Base-by-base conservation (phyloP, 129 eudicot genomes). In the Saussurea involucrata region DNA sequence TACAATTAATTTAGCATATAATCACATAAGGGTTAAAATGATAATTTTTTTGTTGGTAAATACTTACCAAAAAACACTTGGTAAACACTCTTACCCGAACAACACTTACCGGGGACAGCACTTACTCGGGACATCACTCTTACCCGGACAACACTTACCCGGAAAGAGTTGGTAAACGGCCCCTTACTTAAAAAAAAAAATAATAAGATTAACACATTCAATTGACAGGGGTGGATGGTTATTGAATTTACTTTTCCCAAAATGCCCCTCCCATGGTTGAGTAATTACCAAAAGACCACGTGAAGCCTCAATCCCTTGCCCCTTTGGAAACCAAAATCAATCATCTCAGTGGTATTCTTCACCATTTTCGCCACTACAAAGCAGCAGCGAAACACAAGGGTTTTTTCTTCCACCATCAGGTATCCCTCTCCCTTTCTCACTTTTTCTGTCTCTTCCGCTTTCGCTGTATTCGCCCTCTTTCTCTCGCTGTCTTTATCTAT, bases 401-500 rank as follows among this genome's bases (percentile, higher is more conserved):
- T 40, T 65, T 75, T 72, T 72, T 66, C 69, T 73, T 67, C 70
- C 70, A 66, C 84, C 70, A 24, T 80, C 74, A 67, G 84, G 84
- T 74, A 71, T 71, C 76, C 61, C 42, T 58, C 69, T 42, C 40
- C 76, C 78, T 18, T 67, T n/a, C 18, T 27, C 71, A 44, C 55
- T 44, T 27, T 32, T 65, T 66, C 36, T 6, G 6, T 60, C 55
- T 61, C 69, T 15, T 15, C 4, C 24, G 4, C 24, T 8, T 27
- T 20, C 5, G 32, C 15, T 73, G 21, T 72, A 5, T n/a, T 1
- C 13, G 24, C 25, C 24, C 46, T 17, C 29, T 55, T 24, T 7
- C 40, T 68, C 13, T 13, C 7, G 33, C 20, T 63, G 4, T 31
- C 28, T 36, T 18, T 60, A 28, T 79, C 31, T 13, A 5, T 63